Evolutionary conservation across 148 eudicot genomes (phyloP), one percentile per base, ranked within the genome.

Genomic region (Pouteria glomerata): DNA sequence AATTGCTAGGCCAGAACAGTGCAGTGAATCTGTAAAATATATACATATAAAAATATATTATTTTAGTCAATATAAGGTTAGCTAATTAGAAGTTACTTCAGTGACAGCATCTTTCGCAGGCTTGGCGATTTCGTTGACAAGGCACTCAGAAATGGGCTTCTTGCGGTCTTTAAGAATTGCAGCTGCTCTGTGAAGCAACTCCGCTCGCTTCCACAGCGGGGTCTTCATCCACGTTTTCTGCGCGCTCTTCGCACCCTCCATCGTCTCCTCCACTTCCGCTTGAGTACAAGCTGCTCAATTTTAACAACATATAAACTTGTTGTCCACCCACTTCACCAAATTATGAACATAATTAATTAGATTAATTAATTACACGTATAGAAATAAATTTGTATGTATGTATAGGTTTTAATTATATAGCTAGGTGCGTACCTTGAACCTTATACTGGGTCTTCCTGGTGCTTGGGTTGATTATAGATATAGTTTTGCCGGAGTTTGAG

Each of bases 121-220:
- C 45, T 85, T 85, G 66, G 88, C 88, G 77, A 85, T 85, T 66
- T 85, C 88, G 66, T 85, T 85, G 23, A 85, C 85, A 69, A 82
- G 81, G 52, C 85, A 85, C 26, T 82, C 82, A 71, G 83, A 81
- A 76, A 85, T 85, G 59, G 88, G 83, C 26, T 14, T 29, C 50
- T 85, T 85, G 69, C 82, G 83, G 57, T 86, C 80, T 71, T 86
- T 86, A 55, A 86, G 76, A 63, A 86, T 81, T 8, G 89, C 87
- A 60, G 89, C 89, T 51, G 87, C 89, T 65, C 81, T 86, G 58
- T 86, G 89, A 50, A 86, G 80, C 69, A 86, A 70, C 67, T 86
- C 89, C 21, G 87, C 87, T 71, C 87, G 72, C 63, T 86, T 86
- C 89, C 89, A 86, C 29, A 86, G 83, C 31, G 87, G 89, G 37